Conservation (phyloP, 352 stramenopile species). For the Phytophthora nicotianae region DNA sequence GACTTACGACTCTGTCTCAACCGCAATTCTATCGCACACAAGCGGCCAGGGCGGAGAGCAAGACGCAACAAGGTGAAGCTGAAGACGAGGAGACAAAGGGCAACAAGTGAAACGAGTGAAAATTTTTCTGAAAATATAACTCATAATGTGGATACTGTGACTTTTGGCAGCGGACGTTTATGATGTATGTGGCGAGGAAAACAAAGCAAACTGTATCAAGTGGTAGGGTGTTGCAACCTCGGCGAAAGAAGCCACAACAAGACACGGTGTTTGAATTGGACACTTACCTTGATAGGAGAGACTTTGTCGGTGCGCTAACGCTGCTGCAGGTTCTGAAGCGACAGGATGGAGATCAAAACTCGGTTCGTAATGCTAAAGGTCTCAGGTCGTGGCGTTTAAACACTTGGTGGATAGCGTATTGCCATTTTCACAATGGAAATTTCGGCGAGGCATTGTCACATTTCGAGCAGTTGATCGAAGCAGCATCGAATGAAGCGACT, state of each 20-base stretch:
- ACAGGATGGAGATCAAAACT: constrained; percentile 30
- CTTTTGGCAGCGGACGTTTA: constrained; percentile 5
- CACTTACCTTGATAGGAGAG: constrained; percentile 45
- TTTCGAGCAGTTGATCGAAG: constrained; percentile 59
- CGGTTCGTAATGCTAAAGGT: background rate
- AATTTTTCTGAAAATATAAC: constrained; percentile 5
- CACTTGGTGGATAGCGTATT: constrained; percentile 78
- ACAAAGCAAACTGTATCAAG: constrained; percentile 1
- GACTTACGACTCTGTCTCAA: constrained; percentile 14
- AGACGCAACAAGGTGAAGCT: constrained; percentile 6
- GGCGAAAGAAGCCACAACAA: constrained; percentile 6
- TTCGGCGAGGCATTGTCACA: constrained; percentile 46
- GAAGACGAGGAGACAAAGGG: constrained; percentile 32
- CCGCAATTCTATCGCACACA: constrained; percentile 4
- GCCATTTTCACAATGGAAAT: constrained; percentile 63
- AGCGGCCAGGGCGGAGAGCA: constrained; percentile 2
- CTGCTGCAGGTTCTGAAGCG: constrained; percentile 36
- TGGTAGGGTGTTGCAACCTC: background rate
- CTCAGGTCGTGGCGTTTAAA: constrained; percentile 29
- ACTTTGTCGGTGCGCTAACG: constrained; percentile 55
- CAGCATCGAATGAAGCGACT: constrained; percentile 7
- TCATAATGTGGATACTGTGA: constrained; percentile 26
- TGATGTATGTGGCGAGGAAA: constrained; percentile 31
- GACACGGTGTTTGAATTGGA: constrained; percentile 43
- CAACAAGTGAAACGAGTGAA: constrained; percentile 13